phyloP scores from a whole-genome alignment of 176 grass and related monocot genomes.

The Calamus simplicifolius region DNA sequence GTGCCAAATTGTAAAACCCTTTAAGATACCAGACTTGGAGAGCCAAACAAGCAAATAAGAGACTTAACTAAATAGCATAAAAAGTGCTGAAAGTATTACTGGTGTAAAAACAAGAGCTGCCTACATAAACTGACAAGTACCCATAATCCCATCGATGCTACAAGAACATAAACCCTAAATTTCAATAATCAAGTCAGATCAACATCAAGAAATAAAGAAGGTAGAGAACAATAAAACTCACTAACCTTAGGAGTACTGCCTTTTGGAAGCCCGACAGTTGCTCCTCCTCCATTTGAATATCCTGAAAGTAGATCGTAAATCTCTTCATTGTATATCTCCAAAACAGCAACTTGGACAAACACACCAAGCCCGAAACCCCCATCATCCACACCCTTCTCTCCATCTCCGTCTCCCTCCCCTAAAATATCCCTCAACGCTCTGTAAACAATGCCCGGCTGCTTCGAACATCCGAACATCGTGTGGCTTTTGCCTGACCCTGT shows the following conservation, averaged over 20 bases:
- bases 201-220: background rate
- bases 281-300: conserved; percentile 19
- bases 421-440: background rate
- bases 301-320: conserved; percentile 68
- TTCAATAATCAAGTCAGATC: background rate
- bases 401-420: background rate
- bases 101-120: no score
- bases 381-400: conserved; percentile 17
- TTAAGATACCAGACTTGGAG: no score
- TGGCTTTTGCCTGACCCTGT: background rate
- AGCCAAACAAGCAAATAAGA: no score
- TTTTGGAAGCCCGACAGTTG: conserved; percentile 19
- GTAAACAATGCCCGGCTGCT: background rate
- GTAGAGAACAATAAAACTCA: background rate
- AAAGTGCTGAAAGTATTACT: no score
- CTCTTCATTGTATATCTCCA: conserved; percentile 93
- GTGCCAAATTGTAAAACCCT: no score
- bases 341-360: conserved; percentile 58
- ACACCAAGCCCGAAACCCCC: conserved; percentile 35
- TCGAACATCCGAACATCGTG: background rate
- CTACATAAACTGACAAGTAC: background rate
- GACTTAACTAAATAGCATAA: no score
- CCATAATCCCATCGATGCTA: no score
- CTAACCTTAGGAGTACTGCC: conserved; percentile 59
- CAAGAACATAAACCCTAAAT: no score